Conservation (phyloP, 768 basidiomycete genomes). For the Cubamyces sp. region DNA sequence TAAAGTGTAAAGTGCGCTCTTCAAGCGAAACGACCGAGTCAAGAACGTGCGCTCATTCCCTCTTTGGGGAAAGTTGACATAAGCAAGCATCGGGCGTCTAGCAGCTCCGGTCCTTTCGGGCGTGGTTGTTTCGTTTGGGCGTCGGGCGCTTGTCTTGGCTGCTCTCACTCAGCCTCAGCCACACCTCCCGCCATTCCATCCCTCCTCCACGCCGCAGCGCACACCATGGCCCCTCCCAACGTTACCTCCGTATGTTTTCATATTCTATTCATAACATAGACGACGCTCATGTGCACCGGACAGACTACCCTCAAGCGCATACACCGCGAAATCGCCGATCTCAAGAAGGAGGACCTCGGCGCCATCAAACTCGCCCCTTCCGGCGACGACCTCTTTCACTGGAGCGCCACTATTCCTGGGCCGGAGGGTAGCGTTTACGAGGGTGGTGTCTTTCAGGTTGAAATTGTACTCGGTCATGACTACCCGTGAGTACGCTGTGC, state of each 20-base stretch:
- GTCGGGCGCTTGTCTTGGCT: no score
- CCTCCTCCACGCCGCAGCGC: neutral
- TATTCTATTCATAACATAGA: neutral
- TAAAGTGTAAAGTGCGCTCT: neutral
- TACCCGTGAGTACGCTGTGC: conserved; percentile 64
- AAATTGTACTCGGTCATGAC: conserved; percentile 67
- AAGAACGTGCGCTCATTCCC: neutral
- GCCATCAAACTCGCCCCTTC: conserved; percentile 67
- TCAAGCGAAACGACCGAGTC: neutral
- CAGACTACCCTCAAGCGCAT: conserved; percentile 83
- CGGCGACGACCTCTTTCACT: conserved; percentile 67
- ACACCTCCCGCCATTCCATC: neutral
- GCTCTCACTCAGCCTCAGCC: neutral
- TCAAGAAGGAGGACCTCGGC: conserved; percentile 83
- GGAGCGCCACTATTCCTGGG: conserved; percentile 80
- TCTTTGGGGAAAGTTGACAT: neutral
- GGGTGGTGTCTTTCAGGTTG: conserved; percentile 72
- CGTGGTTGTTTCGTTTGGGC: neutral
- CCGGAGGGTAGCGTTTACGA: conserved; percentile 85
- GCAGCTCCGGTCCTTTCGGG: neutral
- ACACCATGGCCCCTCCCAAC: conserved; percentile 25
- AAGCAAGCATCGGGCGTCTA: neutral
- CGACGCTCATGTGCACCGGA: neutral
- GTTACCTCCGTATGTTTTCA: conserved; percentile 13
- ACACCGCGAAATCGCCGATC: conserved; percentile 78